Evolutionary conservation across 2,329 filamentous ascomycete species (phyloP), one percentile per base, ranked within the genome.

Genomic region (Elsinoe necatrix): DNA sequence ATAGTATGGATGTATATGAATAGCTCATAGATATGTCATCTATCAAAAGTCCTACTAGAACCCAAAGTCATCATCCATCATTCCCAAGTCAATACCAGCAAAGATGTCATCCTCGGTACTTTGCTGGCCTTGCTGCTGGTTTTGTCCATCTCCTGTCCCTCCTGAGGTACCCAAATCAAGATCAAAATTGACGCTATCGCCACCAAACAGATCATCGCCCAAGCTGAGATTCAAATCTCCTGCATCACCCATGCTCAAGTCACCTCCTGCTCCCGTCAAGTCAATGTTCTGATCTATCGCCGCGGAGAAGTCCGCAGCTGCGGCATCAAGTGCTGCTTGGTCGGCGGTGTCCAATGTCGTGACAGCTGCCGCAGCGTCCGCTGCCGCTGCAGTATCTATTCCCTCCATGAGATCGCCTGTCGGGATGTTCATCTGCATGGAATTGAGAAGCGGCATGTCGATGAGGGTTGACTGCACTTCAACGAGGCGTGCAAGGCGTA

Each of bases 401-500:
- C 67, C 68, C 54, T 68, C 65, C 61, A 71, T 68, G 39, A 70
- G 63, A 41, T 68, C 67, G 31, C 68, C 66, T 9, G 64, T 62
- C 3, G 66, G 61, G 18, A 64, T 61, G 11, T 63, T 42, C 47
- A 65, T 54, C 11, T 59, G 59, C 45, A 68, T 63, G 9, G 60
- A 57, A 9, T 65, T 59, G 27, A 86, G 77, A 65, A 85, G 83
- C n/a, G 79, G 77, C 68, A 88, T 83, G 9, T 56, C 54, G 23
- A 47, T 31, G 21, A 55, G 35, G 9, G 87, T 83, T 27, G 65
- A 61, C 45, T 71, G 68, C 1, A 64, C 61, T 45, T 69, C 65
- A 1, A 70, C 66, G n/a, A 63, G 60, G 14, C 67, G 61, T 18
- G 59, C 59, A 2, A 71, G 61, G 2, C 65, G 64, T 1, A 71